Conservation (phyloP, 2,329 filamentous ascomycete genomes). For the Aspergillus aculeatus region DNA sequence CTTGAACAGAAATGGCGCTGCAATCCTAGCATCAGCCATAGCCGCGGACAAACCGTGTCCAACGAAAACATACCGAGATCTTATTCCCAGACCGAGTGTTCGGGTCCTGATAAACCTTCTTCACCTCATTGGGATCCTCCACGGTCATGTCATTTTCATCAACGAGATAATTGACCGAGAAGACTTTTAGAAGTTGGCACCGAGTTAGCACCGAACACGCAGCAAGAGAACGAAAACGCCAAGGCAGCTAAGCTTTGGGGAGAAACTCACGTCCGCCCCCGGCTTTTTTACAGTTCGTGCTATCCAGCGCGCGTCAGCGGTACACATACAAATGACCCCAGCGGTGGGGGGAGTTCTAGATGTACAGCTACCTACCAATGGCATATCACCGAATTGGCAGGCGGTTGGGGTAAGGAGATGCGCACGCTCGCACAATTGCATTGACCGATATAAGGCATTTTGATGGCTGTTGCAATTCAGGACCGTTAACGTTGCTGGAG, state of each 20-base stretch:
- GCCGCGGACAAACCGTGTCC: too few relatives aligned
- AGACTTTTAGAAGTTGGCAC: slow-evolving; percentile 13
- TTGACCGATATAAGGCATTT: slow-evolving; percentile 24
- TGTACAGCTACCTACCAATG: slow-evolving; percentile 20
- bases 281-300: slow-evolving; percentile 21
- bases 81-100: slow-evolving; percentile 18
- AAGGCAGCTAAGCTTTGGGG: neutral
- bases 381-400: slow-evolving; percentile 17
- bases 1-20: slow-evolving; percentile 26
- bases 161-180: slow-evolving; percentile 26
- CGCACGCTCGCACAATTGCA: slow-evolving; percentile 26
- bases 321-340: too few relatives aligned
- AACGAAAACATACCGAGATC: slow-evolving; percentile 12
- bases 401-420: slow-evolving; percentile 22
- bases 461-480: neutral
- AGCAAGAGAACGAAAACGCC: neutral
- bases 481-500: neutral
- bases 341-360: neutral
- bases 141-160: slow-evolving; percentile 18
- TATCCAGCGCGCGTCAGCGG: neutral
- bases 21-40: neutral
- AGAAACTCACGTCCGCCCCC: slow-evolving; percentile 19
- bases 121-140: slow-evolving; percentile 10
- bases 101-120: slow-evolving; percentile 20
- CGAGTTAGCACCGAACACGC: neutral